Conservation (phyloP, 192 early-diverging fungal genomes). For the Piromyces sp. region DNA sequence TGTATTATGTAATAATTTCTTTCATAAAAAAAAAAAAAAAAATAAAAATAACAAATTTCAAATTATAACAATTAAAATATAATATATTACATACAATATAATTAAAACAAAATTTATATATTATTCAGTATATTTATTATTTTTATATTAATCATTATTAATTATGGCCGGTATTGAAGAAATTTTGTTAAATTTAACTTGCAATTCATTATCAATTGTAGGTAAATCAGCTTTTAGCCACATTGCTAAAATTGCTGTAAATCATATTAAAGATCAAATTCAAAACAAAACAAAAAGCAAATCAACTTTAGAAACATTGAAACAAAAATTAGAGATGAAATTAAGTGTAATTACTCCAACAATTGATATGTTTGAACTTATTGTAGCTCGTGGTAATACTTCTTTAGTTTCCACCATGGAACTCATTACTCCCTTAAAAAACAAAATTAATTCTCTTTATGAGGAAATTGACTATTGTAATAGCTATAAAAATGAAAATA, state of each 20-base stretch:
- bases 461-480: conserved; percentile 28
- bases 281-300: neutral
- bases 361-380: conserved; percentile 47
- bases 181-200: neutral
- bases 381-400: conserved; percentile 41
- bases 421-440: conserved; percentile 28
- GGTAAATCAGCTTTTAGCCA: neutral
- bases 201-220: neutral
- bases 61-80: too few species aligned
- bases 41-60: too few species aligned
- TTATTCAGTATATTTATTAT: too few species aligned
- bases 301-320: conserved; percentile 11
- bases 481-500: conserved; percentile 11
- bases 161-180: neutral
- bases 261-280: neutral
- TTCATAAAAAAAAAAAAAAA: too few species aligned
- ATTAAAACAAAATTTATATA: too few species aligned
- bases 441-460: neutral
- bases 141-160: neutral
- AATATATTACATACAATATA: too few species aligned
- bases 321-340: conserved; percentile 23
- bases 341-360: conserved; percentile 42
- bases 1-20: too few species aligned
- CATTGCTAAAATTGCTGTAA: neutral
- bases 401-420: conserved; percentile 32